A percentile compares a stretch with the other conserved stretches of the same genome.
Conservation (phyloP, 148 eudicot species). For the Drosera capensis region DNA sequence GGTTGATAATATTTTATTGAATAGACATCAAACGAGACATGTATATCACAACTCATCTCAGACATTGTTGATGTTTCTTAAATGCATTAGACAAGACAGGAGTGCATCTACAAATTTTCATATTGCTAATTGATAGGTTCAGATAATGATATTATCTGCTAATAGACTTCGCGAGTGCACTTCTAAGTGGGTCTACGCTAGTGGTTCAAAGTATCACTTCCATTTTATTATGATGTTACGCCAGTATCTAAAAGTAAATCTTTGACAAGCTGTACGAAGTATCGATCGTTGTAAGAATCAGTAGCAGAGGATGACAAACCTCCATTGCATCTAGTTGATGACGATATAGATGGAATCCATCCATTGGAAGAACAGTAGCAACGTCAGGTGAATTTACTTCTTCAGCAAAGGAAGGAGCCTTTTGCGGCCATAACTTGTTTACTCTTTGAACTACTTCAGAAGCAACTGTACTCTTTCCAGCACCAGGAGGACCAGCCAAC, state of each 20-base stretch:
- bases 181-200: too few relatives aligned
- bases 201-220: too few relatives aligned
- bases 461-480: constrained; percentile 94
- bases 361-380: constrained; percentile 88
- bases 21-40: background rate
- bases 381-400: constrained; percentile 53
- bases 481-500: constrained; percentile 96
- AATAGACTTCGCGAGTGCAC: too few relatives aligned
- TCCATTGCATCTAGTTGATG: constrained; percentile 87
- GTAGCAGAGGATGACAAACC: constrained; percentile 23
- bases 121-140: too few relatives aligned
- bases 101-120: too few relatives aligned
- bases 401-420: constrained; percentile 44
- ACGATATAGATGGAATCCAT: constrained; percentile 97
- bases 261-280: background rate
- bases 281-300: background rate
- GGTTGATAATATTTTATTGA: background rate
- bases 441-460: constrained; percentile 61
- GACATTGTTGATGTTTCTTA: background rate
- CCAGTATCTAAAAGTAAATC: background rate
- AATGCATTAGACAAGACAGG: background rate
- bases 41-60: background rate
- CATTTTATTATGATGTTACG: too few relatives aligned
- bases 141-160: too few relatives aligned
- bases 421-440: constrained; percentile 71